phyloP scores from a whole-genome alignment of 495 filamentous ascomycete genomes.

The Ramalina peruviana region DNA sequence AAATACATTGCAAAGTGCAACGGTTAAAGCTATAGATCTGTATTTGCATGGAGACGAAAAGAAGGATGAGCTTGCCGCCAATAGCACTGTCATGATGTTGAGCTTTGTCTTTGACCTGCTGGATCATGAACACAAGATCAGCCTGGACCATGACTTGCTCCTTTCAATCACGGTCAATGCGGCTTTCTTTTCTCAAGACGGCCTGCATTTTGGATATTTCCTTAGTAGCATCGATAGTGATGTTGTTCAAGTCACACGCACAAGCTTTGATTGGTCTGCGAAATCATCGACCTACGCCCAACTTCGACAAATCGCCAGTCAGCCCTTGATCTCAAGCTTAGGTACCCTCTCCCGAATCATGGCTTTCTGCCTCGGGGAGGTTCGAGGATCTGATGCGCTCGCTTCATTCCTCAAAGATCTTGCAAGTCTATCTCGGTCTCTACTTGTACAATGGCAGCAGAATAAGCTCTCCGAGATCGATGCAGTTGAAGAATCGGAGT shows the following conservation, averaged over 20 bases:
- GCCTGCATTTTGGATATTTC: conserved; percentile 73
- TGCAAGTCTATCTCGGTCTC: conserved; percentile 49
- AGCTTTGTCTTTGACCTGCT: conserved; percentile 68
- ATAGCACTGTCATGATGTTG: conserved; percentile 55
- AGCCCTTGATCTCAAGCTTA: conserved; percentile 63
- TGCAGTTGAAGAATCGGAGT: conserved; percentile 52
- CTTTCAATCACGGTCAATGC: conserved; percentile 56
- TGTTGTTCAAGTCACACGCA: conserved; percentile 44
- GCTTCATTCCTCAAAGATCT: conserved; percentile 58
- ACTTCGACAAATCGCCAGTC: conserved; percentile 39
- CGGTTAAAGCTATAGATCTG: conserved; percentile 67
- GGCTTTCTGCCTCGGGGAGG: conserved; percentile 57
- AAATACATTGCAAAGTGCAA: conserved; percentile 58
- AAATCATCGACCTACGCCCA: conserved; percentile 43
- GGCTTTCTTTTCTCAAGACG: conserved; percentile 54
- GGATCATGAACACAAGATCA: conserved; percentile 36
- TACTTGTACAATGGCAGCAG: conserved; percentile 71
- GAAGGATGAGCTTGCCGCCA: conserved; percentile 40
- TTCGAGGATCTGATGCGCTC: conserved; percentile 43
- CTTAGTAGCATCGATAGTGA: conserved; percentile 65
- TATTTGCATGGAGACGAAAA: conserved; percentile 43
- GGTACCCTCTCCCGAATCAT: conserved; percentile 67
- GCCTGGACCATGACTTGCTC: conserved; percentile 64
- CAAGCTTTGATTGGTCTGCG: conserved; percentile 59
- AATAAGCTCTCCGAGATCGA: conserved; percentile 80